Conservation (phyloP, 805 yeast species). For the Soucietia sequanensis region DNA sequence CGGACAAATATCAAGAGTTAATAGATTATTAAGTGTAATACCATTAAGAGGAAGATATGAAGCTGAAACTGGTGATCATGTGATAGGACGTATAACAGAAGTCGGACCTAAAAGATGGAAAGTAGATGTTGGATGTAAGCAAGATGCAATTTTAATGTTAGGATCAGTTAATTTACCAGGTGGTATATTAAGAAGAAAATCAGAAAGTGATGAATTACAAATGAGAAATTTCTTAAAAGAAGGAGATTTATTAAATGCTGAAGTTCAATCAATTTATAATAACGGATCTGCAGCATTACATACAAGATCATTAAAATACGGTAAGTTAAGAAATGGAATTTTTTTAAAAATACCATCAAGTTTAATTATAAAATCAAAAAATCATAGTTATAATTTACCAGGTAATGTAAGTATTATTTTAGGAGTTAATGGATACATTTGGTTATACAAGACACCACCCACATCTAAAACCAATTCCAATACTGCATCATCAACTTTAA, state of each 20-base stretch:
- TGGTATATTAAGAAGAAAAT: slow-evolving; percentile 89
- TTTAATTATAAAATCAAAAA: slow-evolving; percentile 77
- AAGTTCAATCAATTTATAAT: slow-evolving; percentile 83
- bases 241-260: slow-evolving; percentile 94
- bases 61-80: slow-evolving; percentile 96
- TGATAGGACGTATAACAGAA: slow-evolving; percentile 90
- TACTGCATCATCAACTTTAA: slow-evolving; percentile 19
- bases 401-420: slow-evolving; percentile 89
- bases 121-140: slow-evolving; percentile 94
- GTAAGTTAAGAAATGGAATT: slow-evolving; percentile 89
- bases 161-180: slow-evolving; percentile 98
- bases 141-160: slow-evolving; percentile 86
- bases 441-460: slow-evolving; percentile 73
- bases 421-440: slow-evolving; percentile 93
- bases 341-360: slow-evolving; percentile 80
- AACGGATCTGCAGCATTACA: slow-evolving; percentile 94
- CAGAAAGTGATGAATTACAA: slow-evolving; percentile 93
- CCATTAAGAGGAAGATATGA: slow-evolving; percentile 85
- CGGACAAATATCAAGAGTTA: slow-evolving; percentile 83
- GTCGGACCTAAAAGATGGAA: slow-evolving; percentile 95
- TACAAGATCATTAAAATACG: slow-evolving; percentile 93
- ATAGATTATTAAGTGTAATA: slow-evolving; percentile 77
- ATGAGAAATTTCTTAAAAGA: slow-evolving; percentile 94
- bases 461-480: slow-evolving; percentile 12
- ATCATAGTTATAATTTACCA: slow-evolving; percentile 85